Evolutionary conservation across 495 filamentous ascomycete genomes (phyloP), one percentile per base, ranked within the genome.

Genomic region (Penicillium bovifimosum): DNA sequence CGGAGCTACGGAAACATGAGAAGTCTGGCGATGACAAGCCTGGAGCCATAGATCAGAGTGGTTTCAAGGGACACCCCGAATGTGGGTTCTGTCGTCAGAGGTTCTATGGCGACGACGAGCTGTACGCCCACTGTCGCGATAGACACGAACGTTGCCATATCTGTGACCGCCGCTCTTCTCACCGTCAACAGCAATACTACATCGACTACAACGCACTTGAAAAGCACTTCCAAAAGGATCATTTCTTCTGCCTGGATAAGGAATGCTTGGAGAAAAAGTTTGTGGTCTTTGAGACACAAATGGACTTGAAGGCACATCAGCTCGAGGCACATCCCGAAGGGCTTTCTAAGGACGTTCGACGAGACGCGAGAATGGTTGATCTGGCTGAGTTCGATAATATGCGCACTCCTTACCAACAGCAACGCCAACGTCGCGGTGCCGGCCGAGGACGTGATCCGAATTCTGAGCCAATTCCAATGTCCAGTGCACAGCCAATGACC

Each of bases 191-290:
- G 50, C 84, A 88, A 59, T 99, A 99, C 64, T 99, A 89, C 60
- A 70, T 85, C 33, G 79, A 99, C 69, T 96, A 96, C 70, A 79
- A 90, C 53, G 78, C 85, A 0, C 73, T 99, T 0, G 89, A 92
- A 58, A 67, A 79, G 9, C 93, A 99, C 68, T 96, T 96, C 65
- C 79, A 80, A 52, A 84, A 83, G 45, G 90, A 91, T 28, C 93
- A 99, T 67, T 96, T 87, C 61, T 70, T 88, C 1, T 99, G 93
- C 58, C 62, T 77, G 1, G 92, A 99, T 52, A 73, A 75, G 52
- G 91, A 96, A 50, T 99, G 93, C 53, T 60, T 90, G 63, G 93
- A 97, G 53, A 96, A 96, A 79, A 97, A 96, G 67, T 96, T 96
- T 60, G 83, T 96, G n/a, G 95, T 96, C 1, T 99, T 99, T 54